Evolutionary conservation across 2,329 filamentous ascomycete species (phyloP).

Genomic region (Hypocreales sp.): DNA sequence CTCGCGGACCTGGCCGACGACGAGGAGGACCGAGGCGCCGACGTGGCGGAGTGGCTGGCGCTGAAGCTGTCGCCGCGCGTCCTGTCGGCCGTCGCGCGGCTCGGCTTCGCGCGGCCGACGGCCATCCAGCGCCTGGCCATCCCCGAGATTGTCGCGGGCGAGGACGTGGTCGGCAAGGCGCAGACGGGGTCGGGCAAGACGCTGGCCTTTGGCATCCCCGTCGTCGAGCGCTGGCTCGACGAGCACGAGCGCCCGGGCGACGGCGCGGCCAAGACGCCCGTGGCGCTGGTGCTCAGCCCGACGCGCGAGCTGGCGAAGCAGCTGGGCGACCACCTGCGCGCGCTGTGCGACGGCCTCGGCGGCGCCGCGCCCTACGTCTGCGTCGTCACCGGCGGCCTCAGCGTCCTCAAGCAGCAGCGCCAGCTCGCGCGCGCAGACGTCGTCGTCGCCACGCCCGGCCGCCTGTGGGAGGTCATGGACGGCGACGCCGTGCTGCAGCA

Average conservation of each 20-base stretch:
- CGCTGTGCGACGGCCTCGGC: conserved; percentile 48
- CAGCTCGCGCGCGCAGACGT: conserved; percentile 75
- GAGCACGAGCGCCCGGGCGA: conserved; percentile 11
- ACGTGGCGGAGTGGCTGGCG: conserved; percentile 65
- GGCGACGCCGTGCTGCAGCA: conserved; percentile 53
- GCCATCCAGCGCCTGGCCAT: conserved; percentile 68
- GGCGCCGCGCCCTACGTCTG: conserved; percentile 56
- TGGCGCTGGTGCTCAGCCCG: conserved; percentile 74
- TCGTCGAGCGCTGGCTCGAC: conserved; percentile 67
- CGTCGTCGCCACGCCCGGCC: conserved; percentile 82
- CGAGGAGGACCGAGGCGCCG: conserved; percentile 39
- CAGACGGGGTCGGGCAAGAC: conserved; percentile 96
- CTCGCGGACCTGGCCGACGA: conserved; percentile 34
- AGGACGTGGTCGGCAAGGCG: conserved; percentile 90
- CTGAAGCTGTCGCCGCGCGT: conserved; percentile 59
- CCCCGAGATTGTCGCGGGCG: conserved; percentile 65
- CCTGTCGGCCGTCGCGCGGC: conserved; percentile 57
- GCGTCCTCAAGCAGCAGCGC: conserved; percentile 87
- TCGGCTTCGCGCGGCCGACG: conserved; percentile 72
- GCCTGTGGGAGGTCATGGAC: conserved; percentile 87
- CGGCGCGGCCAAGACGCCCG: conserved; percentile 30
- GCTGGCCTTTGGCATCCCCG: conserved; percentile 83
- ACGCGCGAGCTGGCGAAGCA: conserved; percentile 92
- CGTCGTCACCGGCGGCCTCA: conserved; percentile 81
- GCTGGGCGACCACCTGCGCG: conserved; percentile 65